Base-by-base conservation (phyloP, 176 grass and related monocot genomes). In the Raddia distichophylla region DNA sequence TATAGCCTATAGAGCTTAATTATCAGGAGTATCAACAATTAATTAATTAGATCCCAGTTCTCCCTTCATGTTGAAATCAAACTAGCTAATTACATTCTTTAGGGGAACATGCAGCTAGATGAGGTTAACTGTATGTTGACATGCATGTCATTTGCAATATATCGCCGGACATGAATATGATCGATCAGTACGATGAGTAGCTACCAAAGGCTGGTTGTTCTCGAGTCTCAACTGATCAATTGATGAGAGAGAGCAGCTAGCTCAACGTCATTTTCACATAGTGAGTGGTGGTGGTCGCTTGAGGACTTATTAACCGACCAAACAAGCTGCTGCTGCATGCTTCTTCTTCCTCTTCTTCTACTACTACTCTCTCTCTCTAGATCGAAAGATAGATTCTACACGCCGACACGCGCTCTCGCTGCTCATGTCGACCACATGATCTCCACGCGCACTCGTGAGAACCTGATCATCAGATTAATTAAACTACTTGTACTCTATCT, bases 271-370 rank as follows among this genome's bases (percentile, higher is more conserved):
- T 58, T 64, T 73, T 74, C 80, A 4, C 33, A 8, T 49, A 61
- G 43, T 63, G 17, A 82, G 55, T 40, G 55, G 68, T 27, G 68
- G 58, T 82, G 69, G 33, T 64, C 58, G 58, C 80, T 82, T 56
- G 60, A 20, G 43, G 59, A 65, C 71, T 83, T 65, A 64, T 40
- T 45, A 83, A 74, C 81, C 71, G 81, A 56, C 71, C 62, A 83
- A 75, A 63, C 60, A 83, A 56, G 70, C 60, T 52, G 33, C 19
- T 32, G 13, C 47, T 35, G n/a, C n/a, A n/a, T n/a, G 4, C 6
- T 1, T 15, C 60, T 49, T 35, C 44, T 43, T 46, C 43, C 22
- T 18, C 7, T 7, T 10, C 40, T 68, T 4, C 22, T 1, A 49
- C 68, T 32, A 0, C 37, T 40, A 3, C 46, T 71, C 3, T 60